Evolutionary conservation across 2,329 filamentous ascomycete species (phyloP), one percentile per base, ranked within the genome.

Genomic region (Xylariales sp.): DNA sequence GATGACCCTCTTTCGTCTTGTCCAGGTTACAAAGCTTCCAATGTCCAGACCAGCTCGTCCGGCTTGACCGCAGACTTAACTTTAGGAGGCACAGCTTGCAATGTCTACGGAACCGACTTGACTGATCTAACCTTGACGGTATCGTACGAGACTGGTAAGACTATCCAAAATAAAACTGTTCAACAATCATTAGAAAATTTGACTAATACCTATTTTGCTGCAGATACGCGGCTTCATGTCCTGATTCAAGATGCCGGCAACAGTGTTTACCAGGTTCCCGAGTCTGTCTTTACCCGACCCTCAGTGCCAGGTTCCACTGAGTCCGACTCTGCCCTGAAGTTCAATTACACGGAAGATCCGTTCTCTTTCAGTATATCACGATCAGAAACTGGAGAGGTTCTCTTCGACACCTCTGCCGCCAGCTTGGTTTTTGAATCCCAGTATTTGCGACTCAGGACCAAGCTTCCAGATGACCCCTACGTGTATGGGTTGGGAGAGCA

Each of bases 401-500:
- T 88, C 8, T 88, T 88, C 55, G 81, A 90, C 50, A 86, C 84
- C 0, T 78, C 78, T 1, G 81, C 72, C 1, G 74, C 76, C 4
- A 67, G 70, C 7, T 63, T 93, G 10, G 67, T 93, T 29, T 93
- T 89, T 50, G 82, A 93, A 61, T 78, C 78, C 10, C 86, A 93
- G 58, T 93, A 88, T 51, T 61, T 93, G 17, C 77, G 81, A 15
- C 67, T 91, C 41, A 74, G 83, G 29, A 90, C 86, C 2, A 75
- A 69, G 43, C 67, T 93, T 10, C 85, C 87, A 0, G 59, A 75
- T 1, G 67, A 79, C 37, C 83, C 85, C 0, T 78, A 84, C 50
- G 64, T 93, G 5, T 93, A 93, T 54, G 87, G 88, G 1, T 70
- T 91, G 2, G 87, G 87, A 24, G 86, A 91, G 61, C 83, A 88